phyloP scores from a whole-genome alignment of 1,284 basidiomycete genomes.

The Pulchroboletus neoregius region DNA sequence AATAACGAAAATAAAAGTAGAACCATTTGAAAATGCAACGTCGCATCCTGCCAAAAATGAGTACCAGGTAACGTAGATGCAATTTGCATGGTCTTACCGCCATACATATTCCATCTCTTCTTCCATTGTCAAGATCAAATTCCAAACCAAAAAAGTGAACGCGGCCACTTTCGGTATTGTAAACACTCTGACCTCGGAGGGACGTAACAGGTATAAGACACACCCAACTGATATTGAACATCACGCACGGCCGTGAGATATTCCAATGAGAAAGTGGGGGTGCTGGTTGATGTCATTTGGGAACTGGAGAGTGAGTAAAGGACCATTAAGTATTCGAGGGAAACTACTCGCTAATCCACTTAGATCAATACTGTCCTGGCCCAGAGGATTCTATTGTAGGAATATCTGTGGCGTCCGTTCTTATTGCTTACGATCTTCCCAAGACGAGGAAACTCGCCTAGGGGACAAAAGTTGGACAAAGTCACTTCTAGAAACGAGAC shows the following conservation, averaged over 20 bases:
- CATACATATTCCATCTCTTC: constrained; percentile 25
- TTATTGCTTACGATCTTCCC: too few species aligned
- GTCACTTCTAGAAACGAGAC: too few species aligned
- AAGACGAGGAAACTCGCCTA: too few species aligned
- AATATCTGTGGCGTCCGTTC: too few species aligned
- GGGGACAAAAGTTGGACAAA: too few species aligned
- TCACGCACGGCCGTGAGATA: constrained; percentile 9
- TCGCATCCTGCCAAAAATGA: constrained; percentile 12
- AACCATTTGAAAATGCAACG: constrained; percentile 17
- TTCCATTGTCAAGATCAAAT: constrained; percentile 16
- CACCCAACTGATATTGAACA: constrained; percentile 15
- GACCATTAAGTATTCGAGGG: not conserved
- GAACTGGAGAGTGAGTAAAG: not conserved
- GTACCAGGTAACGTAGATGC: not conserved
- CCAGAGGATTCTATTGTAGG: too few species aligned
- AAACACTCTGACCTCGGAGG: not conserved
- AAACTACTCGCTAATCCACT: not conserved
- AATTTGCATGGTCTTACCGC: constrained; percentile 13
- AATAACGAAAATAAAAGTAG: constrained; percentile 25
- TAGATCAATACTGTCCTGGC: too few species aligned
- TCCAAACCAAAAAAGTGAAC: constrained; percentile 18
- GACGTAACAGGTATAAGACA: not conserved
- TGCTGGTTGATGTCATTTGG: constrained; percentile 3
- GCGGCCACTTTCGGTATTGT: constrained; percentile 14
- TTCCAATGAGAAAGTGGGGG: constrained; percentile 5